Percentiles rank a stretch among this genome's conserved stretches.
phyloP scores from a whole-genome alignment of 257 asterid genomes.

The Echium plantagineum region DNA sequence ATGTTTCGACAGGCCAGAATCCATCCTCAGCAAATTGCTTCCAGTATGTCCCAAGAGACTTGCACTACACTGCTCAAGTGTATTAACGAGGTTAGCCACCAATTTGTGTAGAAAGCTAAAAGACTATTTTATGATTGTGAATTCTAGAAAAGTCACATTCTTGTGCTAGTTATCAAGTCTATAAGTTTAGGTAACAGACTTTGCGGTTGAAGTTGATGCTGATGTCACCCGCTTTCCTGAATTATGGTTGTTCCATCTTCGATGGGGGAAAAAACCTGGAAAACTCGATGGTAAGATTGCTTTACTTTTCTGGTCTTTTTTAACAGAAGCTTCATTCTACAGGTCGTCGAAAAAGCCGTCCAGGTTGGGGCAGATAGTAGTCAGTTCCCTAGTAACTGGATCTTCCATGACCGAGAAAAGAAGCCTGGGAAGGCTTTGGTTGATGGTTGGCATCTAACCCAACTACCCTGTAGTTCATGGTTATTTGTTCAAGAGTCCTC shows the following conservation, averaged over 20 bases:
- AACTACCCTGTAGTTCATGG: constrained; percentile 20
- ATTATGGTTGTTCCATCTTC: constrained; percentile 91
- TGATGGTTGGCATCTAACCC: constrained; percentile 86
- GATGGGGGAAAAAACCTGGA: constrained; percentile 98
- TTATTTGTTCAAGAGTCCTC: constrained; percentile 2
- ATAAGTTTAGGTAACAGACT: constrained; percentile 60
- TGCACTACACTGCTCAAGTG: constrained; percentile 66
- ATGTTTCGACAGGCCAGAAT: constrained; percentile 61
- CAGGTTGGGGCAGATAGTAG: constrained; percentile 91
- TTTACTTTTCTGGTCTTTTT: constrained; percentile 17
- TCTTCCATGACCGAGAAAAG: constrained; percentile 93
- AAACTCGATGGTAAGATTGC: constrained; percentile 71
- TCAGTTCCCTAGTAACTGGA: constrained; percentile 88
- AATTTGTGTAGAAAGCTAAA: constrained; percentile 9
- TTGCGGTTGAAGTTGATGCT: constrained; percentile 83
- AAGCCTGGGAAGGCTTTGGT: constrained; percentile 86
- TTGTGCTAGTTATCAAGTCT: constrained; percentile 35
- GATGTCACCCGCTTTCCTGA: constrained; percentile 75
- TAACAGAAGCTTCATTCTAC: constrained; percentile 45
- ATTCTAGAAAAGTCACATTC: constrained; percentile 14
- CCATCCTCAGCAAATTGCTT: constrained; percentile 76
- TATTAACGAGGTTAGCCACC: constrained; percentile 58
- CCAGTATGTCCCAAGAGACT: constrained; percentile 62
- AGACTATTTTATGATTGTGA: constrained; percentile 2
- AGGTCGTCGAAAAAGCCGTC: constrained; percentile 72